Evolutionary conservation across 2,329 filamentous ascomycete species (phyloP), one percentile per base, ranked within the genome.

Genomic region (Clonostachys rosea): DNA sequence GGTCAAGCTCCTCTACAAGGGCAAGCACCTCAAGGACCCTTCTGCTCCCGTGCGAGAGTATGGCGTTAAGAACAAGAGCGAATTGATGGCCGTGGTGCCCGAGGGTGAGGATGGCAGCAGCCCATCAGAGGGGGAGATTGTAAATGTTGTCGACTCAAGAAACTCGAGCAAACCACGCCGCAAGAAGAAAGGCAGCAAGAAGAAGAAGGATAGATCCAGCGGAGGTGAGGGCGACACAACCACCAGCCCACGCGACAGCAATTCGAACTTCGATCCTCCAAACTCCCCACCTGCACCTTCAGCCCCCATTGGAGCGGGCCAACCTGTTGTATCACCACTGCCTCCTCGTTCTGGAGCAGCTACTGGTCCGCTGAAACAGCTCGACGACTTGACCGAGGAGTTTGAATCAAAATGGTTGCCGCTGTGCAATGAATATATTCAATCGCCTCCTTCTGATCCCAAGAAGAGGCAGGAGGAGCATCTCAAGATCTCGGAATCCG

Each of bases 391-490:
- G 45, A 73, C 79, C 12, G 67, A 70, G 34, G 81, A 86, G 54
- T 87, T 91, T 57, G 74, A 78, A 41, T 73, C 69, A 30, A 76
- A 82, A 46, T 78, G 87, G 52, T 65, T 85, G n/a, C 86, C 87
- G 1, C 62, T 84, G 7, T 88, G 83, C 56, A 65, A 76, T 5
- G 66, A 82, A 20, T 92, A 82, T 60, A 75, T 78, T 17, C 69
- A 68, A 6, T 70, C 75, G 9, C 84, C 89, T 11, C 88, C 89
- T 0, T 61, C 66, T 5, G 86, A 90, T 45, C 59, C 69, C 37
- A 83, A 84, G 63, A 89, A 87, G 72, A 73, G 79, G 44, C 77
- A 79, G 13, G 87, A 90, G 34, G 86, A 91, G 59, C 85, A 92
- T 62, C 83, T 86, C 61, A 84, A 79, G 60, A 64, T 94, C 16